A percentile compares a stretch with the other conserved stretches of the same genome.
Evolutionary conservation across 2,329 filamentous ascomycete genomes (phyloP).

Genomic region (Stachybotrys chlorohalonatus): DNA sequence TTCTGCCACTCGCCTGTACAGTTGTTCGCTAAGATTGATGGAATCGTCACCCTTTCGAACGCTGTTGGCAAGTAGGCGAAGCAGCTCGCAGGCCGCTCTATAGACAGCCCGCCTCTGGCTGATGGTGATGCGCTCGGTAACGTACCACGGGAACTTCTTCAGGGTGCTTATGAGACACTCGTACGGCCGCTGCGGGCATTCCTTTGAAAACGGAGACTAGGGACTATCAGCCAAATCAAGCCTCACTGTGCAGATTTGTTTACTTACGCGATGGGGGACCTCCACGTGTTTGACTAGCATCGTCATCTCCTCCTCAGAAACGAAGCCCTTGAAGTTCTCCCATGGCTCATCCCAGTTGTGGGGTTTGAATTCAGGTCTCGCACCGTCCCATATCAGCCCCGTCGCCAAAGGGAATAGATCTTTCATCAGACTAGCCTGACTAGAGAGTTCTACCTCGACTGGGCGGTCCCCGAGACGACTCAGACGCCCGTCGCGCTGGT

Average conservation of each 20-base stretch:
- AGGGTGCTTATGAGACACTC: conserved; percentile 57
- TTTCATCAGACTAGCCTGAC: conserved; percentile 47
- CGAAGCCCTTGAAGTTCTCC: conserved; percentile 50
- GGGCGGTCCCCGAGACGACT: conserved; percentile 47
- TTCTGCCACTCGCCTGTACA: conserved; percentile 42
- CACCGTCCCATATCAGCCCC: conserved; percentile 46
- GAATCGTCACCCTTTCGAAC: conserved; percentile 29
- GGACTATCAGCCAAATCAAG: conserved; percentile 1
- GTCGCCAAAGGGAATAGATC: conserved; percentile 51
- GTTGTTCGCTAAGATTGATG: conserved; percentile 39
- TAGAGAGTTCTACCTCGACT: conserved; percentile 48
- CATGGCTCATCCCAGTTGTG: conserved; percentile 29
- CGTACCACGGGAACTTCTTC: conserved; percentile 55
- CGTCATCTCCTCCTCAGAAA: conserved; percentile 53
- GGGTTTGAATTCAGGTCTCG: conserved; percentile 29
- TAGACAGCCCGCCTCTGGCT: conserved; percentile 46
- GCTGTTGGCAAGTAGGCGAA: conserved; percentile 33
- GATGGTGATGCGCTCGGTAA: conserved; percentile 47
- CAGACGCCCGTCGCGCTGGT: conserved; percentile 27
- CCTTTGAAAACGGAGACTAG: conserved; percentile 49
- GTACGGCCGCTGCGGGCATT: conserved; percentile 55
- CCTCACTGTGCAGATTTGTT: not conserved
- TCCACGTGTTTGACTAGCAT: conserved; percentile 58
- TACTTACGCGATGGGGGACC: conserved; percentile 49
- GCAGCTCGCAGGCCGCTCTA: conserved; percentile 38